A percentile compares a stretch with the other conserved stretches of the same genome.
phyloP scores from a whole-genome alignment of 306 rosid species.

The Pachyrhizus erosus region DNA sequence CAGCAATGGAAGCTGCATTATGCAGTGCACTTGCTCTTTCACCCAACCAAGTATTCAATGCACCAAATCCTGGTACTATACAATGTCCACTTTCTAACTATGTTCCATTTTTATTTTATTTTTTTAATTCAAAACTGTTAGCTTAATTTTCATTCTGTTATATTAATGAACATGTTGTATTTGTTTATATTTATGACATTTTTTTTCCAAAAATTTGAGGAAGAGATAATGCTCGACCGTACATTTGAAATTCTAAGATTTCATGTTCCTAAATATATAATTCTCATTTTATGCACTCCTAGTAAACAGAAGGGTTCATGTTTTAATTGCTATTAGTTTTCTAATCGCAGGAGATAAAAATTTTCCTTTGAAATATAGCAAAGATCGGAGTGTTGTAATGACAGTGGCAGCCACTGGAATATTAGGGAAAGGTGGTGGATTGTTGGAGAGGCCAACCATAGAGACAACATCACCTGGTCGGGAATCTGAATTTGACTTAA shows the following conservation, averaged over 20 bases:
- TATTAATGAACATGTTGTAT: not conserved
- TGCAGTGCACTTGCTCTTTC: conserved; percentile 69
- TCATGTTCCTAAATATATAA: not conserved
- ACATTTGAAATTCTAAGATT: not conserved
- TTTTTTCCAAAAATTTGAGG: not conserved
- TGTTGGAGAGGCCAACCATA: conserved; percentile 84
- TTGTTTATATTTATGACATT: not conserved
- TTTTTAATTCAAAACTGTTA: not conserved
- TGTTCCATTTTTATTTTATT: not conserved
- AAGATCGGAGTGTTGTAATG: conserved; percentile 57
- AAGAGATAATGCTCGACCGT: not conserved
- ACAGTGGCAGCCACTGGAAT: conserved; percentile 52
- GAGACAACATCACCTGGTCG: conserved; percentile 85
- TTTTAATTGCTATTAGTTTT: conserved; percentile 31
- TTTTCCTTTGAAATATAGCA: conserved; percentile 51
- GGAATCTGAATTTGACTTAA: conserved; percentile 78
- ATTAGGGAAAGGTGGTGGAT: conserved; percentile 75
- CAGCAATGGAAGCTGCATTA: conserved; percentile 73
- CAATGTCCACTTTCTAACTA: not conserved
- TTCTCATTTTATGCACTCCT: not conserved
- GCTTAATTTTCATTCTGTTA: not conserved
- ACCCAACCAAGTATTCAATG: conserved; percentile 63
- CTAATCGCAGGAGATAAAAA: conserved; percentile 61
- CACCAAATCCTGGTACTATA: conserved; percentile 53
- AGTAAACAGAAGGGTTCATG: not conserved